Conservation (phyloP, 441 rosid genomes). For the Euphorbia celastroides region DNA sequence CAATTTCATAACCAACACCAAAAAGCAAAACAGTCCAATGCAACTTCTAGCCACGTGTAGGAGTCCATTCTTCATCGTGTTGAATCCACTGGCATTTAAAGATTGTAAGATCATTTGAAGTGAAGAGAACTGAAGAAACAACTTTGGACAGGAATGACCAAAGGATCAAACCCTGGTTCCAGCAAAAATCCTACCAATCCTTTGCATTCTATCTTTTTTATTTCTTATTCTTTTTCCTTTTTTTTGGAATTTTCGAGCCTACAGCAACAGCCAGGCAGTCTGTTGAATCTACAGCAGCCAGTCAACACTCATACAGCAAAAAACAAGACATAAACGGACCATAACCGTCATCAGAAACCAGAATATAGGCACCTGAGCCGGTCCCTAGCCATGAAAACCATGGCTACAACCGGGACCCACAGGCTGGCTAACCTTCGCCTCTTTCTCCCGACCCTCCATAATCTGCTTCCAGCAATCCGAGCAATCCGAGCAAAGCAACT, state of each 20-base stretch:
- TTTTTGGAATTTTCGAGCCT: background rate
- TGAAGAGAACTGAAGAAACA: too few species aligned
- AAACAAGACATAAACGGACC: constrained; percentile 14
- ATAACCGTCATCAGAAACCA: background rate
- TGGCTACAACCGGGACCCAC: constrained; percentile 21
- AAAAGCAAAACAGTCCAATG: too few species aligned
- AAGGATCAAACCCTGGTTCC: too few species aligned
- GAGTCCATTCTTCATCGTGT: too few species aligned
- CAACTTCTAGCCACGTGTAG: too few species aligned
- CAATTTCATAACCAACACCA: too few species aligned
- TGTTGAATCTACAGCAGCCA: constrained; percentile 10
- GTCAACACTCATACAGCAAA: constrained; percentile 14
- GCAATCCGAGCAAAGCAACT: constrained; percentile 70
- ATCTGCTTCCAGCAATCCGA: constrained; percentile 49
- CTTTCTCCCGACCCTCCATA: constrained; percentile 26
- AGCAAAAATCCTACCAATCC: too few species aligned
- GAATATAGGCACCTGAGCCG: background rate
- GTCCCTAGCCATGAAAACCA: constrained; percentile 37
- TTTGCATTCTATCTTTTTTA: too few species aligned
- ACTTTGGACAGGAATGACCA: too few species aligned
- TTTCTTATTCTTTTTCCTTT: too few species aligned
- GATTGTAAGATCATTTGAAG: too few species aligned
- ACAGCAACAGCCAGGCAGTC: background rate
- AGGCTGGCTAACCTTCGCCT: constrained; percentile 14
- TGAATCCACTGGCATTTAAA: too few species aligned